Evolutionary conservation across 169 alveolate species (phyloP).

Genomic region (Plasmodium blacklocki): DNA sequence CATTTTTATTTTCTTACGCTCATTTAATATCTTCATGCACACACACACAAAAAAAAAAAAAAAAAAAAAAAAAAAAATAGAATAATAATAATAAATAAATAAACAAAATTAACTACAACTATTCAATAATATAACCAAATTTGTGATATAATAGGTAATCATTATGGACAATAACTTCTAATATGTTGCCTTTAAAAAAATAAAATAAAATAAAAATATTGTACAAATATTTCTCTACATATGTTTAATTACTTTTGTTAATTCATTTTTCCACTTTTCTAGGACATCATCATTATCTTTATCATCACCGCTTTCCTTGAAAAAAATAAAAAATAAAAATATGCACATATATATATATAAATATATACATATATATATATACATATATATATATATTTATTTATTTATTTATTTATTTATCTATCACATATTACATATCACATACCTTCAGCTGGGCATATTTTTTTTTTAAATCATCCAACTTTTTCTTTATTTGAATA

Average conservation of each 20-base stretch:
- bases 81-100: background rate
- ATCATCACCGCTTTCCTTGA: conserved; percentile 35
- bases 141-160: no score
- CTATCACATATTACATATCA: background rate
- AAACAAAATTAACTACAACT: background rate
- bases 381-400: background rate
- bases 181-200: no score
- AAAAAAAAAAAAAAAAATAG: background rate
- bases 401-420: background rate
- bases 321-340: background rate
- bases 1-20: conserved; percentile 33
- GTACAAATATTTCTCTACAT: no score
- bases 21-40: conserved; percentile 20
- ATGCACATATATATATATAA: background rate
- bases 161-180: no score
- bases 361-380: background rate
- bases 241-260: conserved; percentile 24
- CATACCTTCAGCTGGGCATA: conserved; percentile 48
- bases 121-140: no score
- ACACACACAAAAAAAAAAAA: background rate
- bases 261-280: conserved; percentile 46
- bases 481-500: conserved; percentile 14
- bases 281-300: conserved; percentile 26
- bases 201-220: background rate
- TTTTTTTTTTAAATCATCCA: conserved; percentile 37